Evolutionary conservation across 1,284 basidiomycete species (phyloP).

Genomic region (Tilletiaria anomala): DNA sequence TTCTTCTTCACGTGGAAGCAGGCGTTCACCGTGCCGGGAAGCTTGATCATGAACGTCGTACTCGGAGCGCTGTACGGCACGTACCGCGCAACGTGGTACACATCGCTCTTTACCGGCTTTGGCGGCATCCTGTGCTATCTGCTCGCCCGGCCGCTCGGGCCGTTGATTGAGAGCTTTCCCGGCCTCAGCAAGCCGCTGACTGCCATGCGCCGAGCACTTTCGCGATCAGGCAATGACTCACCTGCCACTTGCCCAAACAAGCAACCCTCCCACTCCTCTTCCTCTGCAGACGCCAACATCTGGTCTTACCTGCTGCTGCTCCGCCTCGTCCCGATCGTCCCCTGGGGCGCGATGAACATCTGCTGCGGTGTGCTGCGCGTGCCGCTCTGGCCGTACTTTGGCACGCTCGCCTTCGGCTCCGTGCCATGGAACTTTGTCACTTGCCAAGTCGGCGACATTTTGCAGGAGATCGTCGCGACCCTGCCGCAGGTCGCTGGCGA

Average conservation of each 20-base stretch:
- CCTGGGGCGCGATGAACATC: constrained; percentile 38
- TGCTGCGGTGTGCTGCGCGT: constrained; percentile 34
- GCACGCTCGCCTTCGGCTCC: constrained; percentile 27
- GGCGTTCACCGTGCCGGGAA: constrained; percentile 33
- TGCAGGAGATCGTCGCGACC: constrained; percentile 18
- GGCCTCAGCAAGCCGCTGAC: constrained; percentile 26
- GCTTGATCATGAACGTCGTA: constrained; percentile 36
- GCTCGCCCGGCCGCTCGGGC: constrained; percentile 22
- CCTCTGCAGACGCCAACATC: too few relatives aligned
- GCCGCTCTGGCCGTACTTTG: constrained; percentile 29
- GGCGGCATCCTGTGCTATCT: constrained; percentile 35
- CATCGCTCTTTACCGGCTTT: constrained; percentile 28
- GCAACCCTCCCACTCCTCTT: too few relatives aligned
- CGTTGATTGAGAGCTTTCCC: constrained; percentile 23
- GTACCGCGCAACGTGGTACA: constrained; percentile 27
- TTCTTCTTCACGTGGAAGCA: constrained; percentile 37
- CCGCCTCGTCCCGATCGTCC: constrained; percentile 34
- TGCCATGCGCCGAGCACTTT: constrained; percentile 28
- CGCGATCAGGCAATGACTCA: too few relatives aligned
- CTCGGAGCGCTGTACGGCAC: constrained; percentile 38
- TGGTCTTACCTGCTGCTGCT: constrained; percentile 34
- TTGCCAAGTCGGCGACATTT: constrained; percentile 30
- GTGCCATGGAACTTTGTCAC: constrained; percentile 39
- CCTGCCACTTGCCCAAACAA: too few relatives aligned
- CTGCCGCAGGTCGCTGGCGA: neutral